A percentile compares a stretch with the other conserved stretches of the same genome.
These are phyloP conservation scores for Coemansia sp. DNA, from an alignment of 192 early-diverging fungal species.

Conservation along the genomic window DNA sequence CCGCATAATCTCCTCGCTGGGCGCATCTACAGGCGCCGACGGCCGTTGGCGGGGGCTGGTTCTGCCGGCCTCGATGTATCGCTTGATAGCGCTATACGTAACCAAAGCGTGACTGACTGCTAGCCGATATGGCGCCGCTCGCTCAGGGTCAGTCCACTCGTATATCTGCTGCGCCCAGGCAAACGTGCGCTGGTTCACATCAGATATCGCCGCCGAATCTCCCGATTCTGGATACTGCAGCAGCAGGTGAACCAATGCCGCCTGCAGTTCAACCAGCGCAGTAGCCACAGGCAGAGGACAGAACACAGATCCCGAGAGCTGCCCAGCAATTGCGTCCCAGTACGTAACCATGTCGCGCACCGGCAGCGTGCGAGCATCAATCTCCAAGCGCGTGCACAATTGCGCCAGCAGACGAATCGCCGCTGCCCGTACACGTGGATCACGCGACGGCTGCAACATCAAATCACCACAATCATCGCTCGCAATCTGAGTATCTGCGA, in stretches of 20 bases:
- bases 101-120: slow-evolving; percentile 45
- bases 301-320: slow-evolving; percentile 12
- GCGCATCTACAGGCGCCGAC: slow-evolving; percentile 4
- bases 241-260: slow-evolving; percentile 39
- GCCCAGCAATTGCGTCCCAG: slow-evolving; percentile 31
- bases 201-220: not conserved
- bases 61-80: slow-evolving; percentile 14
- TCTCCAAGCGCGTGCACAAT: slow-evolving; percentile 36
- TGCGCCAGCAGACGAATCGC: slow-evolving; percentile 31
- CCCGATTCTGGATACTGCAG: not conserved
- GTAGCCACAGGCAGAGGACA: slow-evolving; percentile 39
- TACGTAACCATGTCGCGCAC: slow-evolving; percentile 23
- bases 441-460: slow-evolving; percentile 4
- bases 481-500: slow-evolving; percentile 7
- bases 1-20: slow-evolving; percentile 54
- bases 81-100: slow-evolving; percentile 40
- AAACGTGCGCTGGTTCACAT: slow-evolving; percentile 14
- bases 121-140: slow-evolving; percentile 35
- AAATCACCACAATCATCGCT: not conserved
- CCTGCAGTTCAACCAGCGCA: slow-evolving; percentile 37
- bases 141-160: slow-evolving; percentile 44
- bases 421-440: slow-evolving; percentile 35
- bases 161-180: slow-evolving; percentile 49
- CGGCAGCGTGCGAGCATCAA: slow-evolving; percentile 22
- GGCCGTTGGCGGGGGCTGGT: not conserved